Percentiles rank a stretch among this genome's conserved stretches.
Evolutionary conservation across 148 eudicot genomes (phyloP).

Genomic region (Salicornia ramosissima): DNA sequence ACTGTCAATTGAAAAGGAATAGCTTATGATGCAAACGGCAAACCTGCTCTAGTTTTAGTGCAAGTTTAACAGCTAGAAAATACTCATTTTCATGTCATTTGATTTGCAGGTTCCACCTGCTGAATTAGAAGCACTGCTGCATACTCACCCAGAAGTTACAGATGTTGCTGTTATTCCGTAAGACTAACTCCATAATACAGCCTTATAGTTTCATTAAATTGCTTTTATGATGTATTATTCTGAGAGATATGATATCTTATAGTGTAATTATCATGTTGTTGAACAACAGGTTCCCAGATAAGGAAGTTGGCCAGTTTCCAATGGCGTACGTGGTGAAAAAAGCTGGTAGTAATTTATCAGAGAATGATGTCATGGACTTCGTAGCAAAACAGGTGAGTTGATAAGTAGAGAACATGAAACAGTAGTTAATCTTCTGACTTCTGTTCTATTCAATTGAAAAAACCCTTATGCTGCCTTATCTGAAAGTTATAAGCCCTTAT

Average conservation of each 20-base stretch:
- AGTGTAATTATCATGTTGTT: not conserved
- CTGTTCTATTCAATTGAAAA: not conserved
- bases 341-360: conserved; percentile 48
- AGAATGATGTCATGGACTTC: conserved; percentile 66
- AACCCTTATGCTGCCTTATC: no score
- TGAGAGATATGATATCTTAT: not conserved
- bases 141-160: conserved; percentile 67
- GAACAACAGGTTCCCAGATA: conserved; percentile 69
- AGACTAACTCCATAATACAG: conserved; percentile 24
- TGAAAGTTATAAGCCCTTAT: no score
- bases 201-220: not conserved
- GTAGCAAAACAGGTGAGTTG: conserved; percentile 66
- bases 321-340: conserved; percentile 94
- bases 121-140: conserved; percentile 80
- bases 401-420: not conserved
- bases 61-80: not conserved
- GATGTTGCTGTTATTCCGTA: conserved; percentile 99
- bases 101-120: conserved; percentile 73
- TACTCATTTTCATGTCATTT: not conserved
- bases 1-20: not conserved
- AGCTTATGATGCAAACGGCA: conserved; percentile 1
- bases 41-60: not conserved
- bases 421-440: not conserved
- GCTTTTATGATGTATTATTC: not conserved
- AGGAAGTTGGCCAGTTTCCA: conserved; percentile 79